phyloP scores from a whole-genome alignment of 2,329 filamentous ascomycete genomes.

The Aspergillus flavus region DNA sequence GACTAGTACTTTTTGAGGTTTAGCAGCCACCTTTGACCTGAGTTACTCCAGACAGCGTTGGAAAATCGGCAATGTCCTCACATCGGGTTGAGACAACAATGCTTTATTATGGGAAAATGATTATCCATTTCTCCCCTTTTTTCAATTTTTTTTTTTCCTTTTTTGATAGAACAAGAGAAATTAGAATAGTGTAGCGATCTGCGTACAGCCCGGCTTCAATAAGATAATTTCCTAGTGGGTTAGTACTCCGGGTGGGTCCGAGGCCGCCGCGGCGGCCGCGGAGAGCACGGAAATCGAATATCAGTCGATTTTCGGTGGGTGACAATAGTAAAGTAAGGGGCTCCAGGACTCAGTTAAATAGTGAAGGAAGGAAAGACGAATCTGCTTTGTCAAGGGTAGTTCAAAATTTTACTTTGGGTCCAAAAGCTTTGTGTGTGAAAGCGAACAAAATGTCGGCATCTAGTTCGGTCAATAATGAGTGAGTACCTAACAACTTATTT shows the following conservation, averaged over 20 bases:
- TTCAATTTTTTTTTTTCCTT: not conserved
- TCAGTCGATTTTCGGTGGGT: not conserved
- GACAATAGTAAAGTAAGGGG: not conserved
- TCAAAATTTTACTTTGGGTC: not conserved
- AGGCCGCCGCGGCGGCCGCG: constrained; percentile 22
- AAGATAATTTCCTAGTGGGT: not conserved
- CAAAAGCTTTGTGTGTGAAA: not conserved
- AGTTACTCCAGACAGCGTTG: not conserved
- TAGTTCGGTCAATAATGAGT: not conserved
- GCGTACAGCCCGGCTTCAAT: no score
- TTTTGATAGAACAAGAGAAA: not conserved
- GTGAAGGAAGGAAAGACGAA: not conserved
- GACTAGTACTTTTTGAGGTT: no score
- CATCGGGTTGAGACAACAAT: not conserved
- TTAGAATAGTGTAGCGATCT: no score
- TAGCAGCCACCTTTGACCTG: not conserved
- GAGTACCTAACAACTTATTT: not conserved
- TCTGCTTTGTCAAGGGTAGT: not conserved
- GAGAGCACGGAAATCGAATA: not conserved
- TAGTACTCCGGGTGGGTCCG: constrained; percentile 1
- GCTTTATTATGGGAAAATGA: no score
- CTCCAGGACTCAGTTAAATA: not conserved
- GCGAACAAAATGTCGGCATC: not conserved
- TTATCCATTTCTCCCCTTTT: not conserved
- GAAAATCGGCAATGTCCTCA: not conserved